Evolutionary conservation across 1,139 yeast species (phyloP).

Genomic region (Blastobotrys capitulatus): DNA sequence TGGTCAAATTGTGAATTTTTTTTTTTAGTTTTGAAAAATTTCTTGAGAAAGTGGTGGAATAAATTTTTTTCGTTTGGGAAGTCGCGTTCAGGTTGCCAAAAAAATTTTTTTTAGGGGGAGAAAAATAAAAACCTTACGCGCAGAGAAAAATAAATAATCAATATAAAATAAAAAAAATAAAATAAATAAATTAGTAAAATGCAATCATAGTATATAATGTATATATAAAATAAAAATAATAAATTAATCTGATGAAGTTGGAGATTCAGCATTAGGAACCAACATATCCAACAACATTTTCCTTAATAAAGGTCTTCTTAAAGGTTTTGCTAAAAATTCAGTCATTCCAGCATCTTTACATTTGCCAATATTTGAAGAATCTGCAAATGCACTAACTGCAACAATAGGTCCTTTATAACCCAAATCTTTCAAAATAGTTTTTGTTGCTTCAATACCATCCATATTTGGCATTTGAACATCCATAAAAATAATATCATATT

Average conservation of each 20-base stretch:
- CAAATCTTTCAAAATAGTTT: constrained; percentile 56
- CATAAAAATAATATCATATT: constrained; percentile 79
- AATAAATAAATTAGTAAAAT: neutral
- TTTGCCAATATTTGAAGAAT: constrained; percentile 78
- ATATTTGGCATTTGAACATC: constrained; percentile 96
- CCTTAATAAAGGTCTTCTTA: constrained; percentile 25
- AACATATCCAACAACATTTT: constrained; percentile 18
- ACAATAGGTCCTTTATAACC: constrained; percentile 68
- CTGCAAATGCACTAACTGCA: constrained; percentile 94
- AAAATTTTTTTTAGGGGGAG: too few species aligned
- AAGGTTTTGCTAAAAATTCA: constrained; percentile 83
- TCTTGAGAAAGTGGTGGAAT: neutral
- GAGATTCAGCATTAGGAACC: constrained; percentile 3
- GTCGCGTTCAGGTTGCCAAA: too few species aligned
- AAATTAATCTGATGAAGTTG: neutral
- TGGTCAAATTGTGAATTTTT: neutral
- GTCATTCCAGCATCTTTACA: constrained; percentile 85
- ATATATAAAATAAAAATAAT: neutral
- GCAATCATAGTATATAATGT: neutral
- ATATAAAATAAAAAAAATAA: neutral
- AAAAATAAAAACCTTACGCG: too few species aligned
- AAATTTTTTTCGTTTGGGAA: too few species aligned
- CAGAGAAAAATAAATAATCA: too few species aligned
- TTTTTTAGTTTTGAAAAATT: neutral
- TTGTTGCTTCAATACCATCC: constrained; percentile 84